A percentile compares a stretch with the other conserved stretches of the same genome.
Conservation (phyloP, 2,329 filamentous ascomycete genomes). For the Erysiphe pulchra region DNA sequence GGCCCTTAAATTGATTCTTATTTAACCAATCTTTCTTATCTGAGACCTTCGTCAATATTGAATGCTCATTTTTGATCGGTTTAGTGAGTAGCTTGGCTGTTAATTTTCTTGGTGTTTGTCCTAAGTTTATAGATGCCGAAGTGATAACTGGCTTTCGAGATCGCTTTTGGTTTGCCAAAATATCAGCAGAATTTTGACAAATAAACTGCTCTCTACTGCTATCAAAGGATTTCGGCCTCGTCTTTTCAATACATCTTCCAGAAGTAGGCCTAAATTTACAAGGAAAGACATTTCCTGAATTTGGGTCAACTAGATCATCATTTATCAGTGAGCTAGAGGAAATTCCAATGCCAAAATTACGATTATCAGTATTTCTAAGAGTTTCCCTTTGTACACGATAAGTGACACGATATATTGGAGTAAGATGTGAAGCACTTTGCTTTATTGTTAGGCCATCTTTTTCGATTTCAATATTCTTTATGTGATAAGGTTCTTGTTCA, state of each 20-base stretch:
- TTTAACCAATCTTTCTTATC: too few relatives aligned
- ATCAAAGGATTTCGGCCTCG: not conserved
- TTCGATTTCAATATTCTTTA: slow-evolving; percentile 3
- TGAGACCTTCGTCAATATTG: too few relatives aligned
- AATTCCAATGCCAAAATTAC: too few relatives aligned
- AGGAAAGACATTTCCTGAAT: too few relatives aligned
- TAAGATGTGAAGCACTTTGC: slow-evolving; percentile 3
- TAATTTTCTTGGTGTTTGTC: too few relatives aligned
- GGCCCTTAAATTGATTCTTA: too few relatives aligned
- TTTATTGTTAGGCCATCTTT: slow-evolving; percentile 4
- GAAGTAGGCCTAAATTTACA: not conserved
- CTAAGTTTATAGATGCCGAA: too few relatives aligned
- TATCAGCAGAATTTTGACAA: slow-evolving; percentile 4
- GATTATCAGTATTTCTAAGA: too few relatives aligned
- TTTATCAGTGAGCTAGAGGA: too few relatives aligned
- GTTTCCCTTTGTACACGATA: slow-evolving; percentile 17
- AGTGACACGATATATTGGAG: slow-evolving; percentile 25
- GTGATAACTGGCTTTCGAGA: slow-evolving; percentile 5
- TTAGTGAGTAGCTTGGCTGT: too few relatives aligned
- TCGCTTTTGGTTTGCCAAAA: slow-evolving; percentile 11
- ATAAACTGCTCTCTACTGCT: slow-evolving; percentile 1
- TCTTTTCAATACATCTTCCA: not conserved
- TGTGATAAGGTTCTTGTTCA: slow-evolving; percentile 18
- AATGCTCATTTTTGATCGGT: too few relatives aligned
- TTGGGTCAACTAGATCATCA: too few relatives aligned